phyloP scores from a whole-genome alignment of 1,284 basidiomycete species.

The Pterula multifida region DNA sequence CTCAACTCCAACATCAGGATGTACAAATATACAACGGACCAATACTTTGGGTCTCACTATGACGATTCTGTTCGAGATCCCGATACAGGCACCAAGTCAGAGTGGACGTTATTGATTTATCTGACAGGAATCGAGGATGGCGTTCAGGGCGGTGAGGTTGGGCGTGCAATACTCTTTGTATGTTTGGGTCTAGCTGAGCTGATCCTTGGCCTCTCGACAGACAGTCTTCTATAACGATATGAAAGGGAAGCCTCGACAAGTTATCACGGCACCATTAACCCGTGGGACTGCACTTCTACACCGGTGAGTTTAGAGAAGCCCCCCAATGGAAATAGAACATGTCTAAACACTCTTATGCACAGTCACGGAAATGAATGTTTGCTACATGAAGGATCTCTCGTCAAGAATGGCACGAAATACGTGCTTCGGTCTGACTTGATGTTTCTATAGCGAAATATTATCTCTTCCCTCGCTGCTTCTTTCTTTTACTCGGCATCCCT shows the following conservation, averaged over 20 bases:
- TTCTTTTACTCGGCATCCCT: conserved; percentile 55
- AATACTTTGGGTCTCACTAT: conserved; percentile 55
- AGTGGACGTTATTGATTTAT: conserved; percentile 78
- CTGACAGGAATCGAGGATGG: conserved; percentile 61
- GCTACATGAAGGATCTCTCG: conserved; percentile 51
- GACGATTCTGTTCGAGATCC: conserved; percentile 56
- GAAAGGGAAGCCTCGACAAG: conserved; percentile 35
- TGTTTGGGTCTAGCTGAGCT: too few relatives aligned
- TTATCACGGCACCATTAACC: conserved; percentile 46
- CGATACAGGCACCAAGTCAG: conserved; percentile 45
- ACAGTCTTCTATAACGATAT: conserved; percentile 63
- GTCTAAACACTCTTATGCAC: not conserved
- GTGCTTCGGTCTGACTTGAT: conserved; percentile 69
- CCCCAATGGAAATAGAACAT: not conserved
- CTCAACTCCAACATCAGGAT: conserved; percentile 60
- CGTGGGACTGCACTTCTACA: conserved; percentile 66
- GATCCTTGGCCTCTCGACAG: conserved; percentile 19
- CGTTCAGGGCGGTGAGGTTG: conserved; percentile 63
- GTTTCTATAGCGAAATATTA: conserved; percentile 24
- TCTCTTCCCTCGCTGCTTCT: conserved; percentile 27
- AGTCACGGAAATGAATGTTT: conserved; percentile 72
- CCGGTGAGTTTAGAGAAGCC: conserved; percentile 28
- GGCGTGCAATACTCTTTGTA: conserved; percentile 8
- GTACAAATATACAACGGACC: conserved; percentile 54
- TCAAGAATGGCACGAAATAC: conserved; percentile 70